phyloP scores from a whole-genome alignment of 306 rosid genomes.

The Vigna hirtella region DNA sequence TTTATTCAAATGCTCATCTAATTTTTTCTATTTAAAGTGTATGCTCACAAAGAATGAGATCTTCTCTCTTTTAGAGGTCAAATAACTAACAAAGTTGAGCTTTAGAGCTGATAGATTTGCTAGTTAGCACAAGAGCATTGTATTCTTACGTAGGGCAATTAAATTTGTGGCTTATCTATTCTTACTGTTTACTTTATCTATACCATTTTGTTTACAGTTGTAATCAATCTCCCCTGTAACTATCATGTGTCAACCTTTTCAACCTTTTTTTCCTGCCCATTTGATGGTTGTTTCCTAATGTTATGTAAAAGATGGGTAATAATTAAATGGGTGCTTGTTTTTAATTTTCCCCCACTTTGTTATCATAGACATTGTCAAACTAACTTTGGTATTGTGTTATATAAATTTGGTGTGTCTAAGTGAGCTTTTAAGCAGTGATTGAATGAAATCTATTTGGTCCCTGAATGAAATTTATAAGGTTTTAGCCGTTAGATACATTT shows the following conservation, averaged over 20 bases:
- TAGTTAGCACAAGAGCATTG: conserved; percentile 1
- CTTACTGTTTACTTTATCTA: not conserved
- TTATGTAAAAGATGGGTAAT: not conserved
- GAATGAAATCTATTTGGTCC: too few species aligned
- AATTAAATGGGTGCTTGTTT: not conserved
- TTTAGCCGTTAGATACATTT: too few species aligned
- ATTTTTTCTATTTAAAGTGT: not conserved
- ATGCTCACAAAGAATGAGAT: not conserved
- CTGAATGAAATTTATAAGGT: too few species aligned
- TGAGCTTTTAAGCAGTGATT: too few species aligned
- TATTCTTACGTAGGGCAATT: not conserved
- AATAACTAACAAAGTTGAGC: not conserved
- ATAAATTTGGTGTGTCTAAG: too few species aligned
- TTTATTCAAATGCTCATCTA: not conserved
- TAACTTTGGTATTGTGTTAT: not conserved
- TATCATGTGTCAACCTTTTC: not conserved
- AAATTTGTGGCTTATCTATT: not conserved
- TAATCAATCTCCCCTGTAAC: not conserved
- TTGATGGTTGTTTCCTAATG: not conserved
- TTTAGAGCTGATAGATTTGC: not conserved
- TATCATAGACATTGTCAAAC: not conserved
- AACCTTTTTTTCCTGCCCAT: not conserved
- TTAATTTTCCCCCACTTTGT: not conserved
- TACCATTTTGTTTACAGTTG: not conserved
- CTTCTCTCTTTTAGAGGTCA: not conserved